Conservation (phyloP, 345 rosid genomes). For the Lepidium africanum region DNA sequence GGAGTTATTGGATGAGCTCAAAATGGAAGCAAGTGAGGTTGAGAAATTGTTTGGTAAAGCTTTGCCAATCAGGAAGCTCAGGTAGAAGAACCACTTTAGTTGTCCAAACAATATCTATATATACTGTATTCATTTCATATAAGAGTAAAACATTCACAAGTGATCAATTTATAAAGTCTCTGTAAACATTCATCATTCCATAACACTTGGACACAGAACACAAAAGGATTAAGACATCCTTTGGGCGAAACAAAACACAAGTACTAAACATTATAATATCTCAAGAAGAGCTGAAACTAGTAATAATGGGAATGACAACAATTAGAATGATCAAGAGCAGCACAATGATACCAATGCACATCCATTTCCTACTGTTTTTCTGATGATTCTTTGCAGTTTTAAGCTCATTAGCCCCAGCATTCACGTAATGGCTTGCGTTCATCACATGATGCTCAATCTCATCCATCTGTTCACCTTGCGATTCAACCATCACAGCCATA, state of each 20-base stretch:
- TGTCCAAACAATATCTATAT: background rate
- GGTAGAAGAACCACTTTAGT: constrained; percentile 30
- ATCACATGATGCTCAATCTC: constrained; percentile 88
- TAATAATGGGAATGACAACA: constrained; percentile 59
- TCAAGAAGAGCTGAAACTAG: constrained; percentile 77
- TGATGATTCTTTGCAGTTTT: constrained; percentile 65
- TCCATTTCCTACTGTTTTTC: constrained; percentile 68
- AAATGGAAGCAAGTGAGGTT: constrained; percentile 80
- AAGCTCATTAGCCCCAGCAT: constrained; percentile 70
- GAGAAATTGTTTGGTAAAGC: constrained; percentile 74
- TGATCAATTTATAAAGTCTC: background rate
- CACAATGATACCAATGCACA: constrained; percentile 64
- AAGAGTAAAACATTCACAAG: background rate
- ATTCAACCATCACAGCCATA: constrained; percentile 94
- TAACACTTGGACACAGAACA: background rate
- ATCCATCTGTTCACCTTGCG: constrained; percentile 92
- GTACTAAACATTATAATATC: background rate
- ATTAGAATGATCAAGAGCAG: constrained; percentile 59
- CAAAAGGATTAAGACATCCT: constrained; percentile 25
- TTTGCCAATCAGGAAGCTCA: constrained; percentile 62
- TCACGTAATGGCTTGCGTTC: constrained; percentile 75
- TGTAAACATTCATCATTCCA: constrained; percentile 9
- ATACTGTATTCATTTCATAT: background rate
- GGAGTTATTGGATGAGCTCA: constrained; percentile 52
- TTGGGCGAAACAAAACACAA: background rate